Evolutionary conservation across 345 rosid genomes (phyloP), one percentile per base, ranked within the genome.

Genomic region (Sonneratia alba): DNA sequence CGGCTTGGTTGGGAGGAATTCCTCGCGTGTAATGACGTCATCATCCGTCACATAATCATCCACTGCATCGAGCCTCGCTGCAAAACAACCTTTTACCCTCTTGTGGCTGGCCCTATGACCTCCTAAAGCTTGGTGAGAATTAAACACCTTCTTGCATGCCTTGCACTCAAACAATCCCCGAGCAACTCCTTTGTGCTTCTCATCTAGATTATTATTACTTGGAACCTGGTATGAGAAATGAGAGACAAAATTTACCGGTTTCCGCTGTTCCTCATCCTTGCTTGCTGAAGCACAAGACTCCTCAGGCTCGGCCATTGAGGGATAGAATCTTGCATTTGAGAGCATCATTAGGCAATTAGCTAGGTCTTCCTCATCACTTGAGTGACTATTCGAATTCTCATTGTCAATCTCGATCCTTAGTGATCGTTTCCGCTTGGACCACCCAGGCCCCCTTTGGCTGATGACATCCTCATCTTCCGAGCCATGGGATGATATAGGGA

Each of bases 21-120:
- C 96, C 32, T 86, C 90, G 47, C 81, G 81, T 0, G 84, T 83
- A 74, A 84, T 77, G 63, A 78, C 82, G 37, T 83, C 83, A 10
- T 83, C 86, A 16, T 85, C 88, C 6, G 72, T 80, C 36, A 74
- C 49, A 67, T 73, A 75, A 55, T 82, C 84, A 21, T 84, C 84
- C 0, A 70, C 71, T 1, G 75, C 79, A 71, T 87, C 89, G 37
- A 80, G 73, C 74, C 89, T 75, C 0, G 96, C 89, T 13, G 99
- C 99, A 74, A 91, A 96, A 72, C 99, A 96, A 38, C 99, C 99
- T 79, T 91, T 92, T 43, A 96, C 99, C 72, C 92, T 96, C 85
- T 96, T 92, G 82, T 96, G 99, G 81, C 99, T 96, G 11, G 99
- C 99, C 81, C 99, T 85, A 77, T 96, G 99, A 63, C 99, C 99